phyloP scores from a whole-genome alignment of 805 yeast genomes.

The Kodamaea restingae region DNA sequence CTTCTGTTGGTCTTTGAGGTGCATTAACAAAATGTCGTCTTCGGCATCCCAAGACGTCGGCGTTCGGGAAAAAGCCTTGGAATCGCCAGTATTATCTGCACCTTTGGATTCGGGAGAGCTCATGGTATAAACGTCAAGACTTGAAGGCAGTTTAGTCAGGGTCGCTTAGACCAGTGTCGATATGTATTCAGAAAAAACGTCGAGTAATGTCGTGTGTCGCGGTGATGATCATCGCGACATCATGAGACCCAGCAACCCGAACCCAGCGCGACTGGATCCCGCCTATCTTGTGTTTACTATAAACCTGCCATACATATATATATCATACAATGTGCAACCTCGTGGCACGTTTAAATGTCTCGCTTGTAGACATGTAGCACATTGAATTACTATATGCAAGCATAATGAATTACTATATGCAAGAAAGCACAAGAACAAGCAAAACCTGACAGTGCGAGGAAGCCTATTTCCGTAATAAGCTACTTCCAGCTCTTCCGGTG shows the following conservation, averaged over 20 bases:
- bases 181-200: slow-evolving; percentile 2
- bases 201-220: slow-evolving; percentile 5
- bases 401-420: too few species aligned
- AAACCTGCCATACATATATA: too few species aligned
- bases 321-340: neutral
- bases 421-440: too few species aligned
- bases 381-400: too few species aligned
- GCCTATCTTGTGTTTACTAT: too few species aligned
- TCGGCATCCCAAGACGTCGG: slow-evolving; percentile 49
- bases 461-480: too few species aligned
- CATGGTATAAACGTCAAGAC: neutral
- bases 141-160: neutral
- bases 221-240: slow-evolving; percentile 4
- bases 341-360: too few species aligned
- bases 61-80: slow-evolving; percentile 32
- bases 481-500: too few species aligned
- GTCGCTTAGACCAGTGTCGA: neutral
- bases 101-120: slow-evolving; percentile 1
- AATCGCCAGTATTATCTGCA: slow-evolving; percentile 6
- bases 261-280: neutral
- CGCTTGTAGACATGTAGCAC: too few species aligned
- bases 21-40: slow-evolving; percentile 44
- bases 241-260: neutral
- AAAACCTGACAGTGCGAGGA: too few species aligned
- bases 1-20: slow-evolving; percentile 43